phyloP scores from a whole-genome alignment of 2,329 filamentous ascomycete species.

The Trichoderma koningii region DNA sequence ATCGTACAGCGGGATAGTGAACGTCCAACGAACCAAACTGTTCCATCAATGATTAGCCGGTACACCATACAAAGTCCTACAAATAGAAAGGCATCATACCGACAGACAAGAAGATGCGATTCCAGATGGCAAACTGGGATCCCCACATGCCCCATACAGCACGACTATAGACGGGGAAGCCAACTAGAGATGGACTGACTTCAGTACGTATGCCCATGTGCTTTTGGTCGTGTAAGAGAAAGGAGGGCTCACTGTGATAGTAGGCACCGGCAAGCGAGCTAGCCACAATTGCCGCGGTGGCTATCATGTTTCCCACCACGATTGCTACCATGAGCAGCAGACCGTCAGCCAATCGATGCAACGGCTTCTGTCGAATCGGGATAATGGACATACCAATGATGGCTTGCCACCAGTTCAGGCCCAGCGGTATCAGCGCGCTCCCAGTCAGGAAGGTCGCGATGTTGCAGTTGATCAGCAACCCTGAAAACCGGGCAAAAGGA shows the following conservation, averaged over 20 bases:
- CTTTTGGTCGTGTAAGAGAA: too few species aligned
- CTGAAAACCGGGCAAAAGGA: conserved; percentile 31
- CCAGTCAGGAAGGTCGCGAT: conserved; percentile 47
- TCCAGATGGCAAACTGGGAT: conserved; percentile 47
- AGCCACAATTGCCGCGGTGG: conserved; percentile 43
- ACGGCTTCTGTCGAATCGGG: neutral
- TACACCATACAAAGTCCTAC: neutral
- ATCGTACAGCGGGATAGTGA: neutral
- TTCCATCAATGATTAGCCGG: conserved; percentile 14
- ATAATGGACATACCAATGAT: conserved; percentile 40
- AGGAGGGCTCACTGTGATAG: conserved; percentile 42
- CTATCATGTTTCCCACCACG: conserved; percentile 44
- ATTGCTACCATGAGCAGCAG: conserved; percentile 34
- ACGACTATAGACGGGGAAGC: conserved; percentile 45
- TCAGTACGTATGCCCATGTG: neutral
- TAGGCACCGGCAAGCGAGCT: conserved; percentile 48
- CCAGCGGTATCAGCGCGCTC: conserved; percentile 46
- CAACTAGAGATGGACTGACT: conserved; percentile 31
- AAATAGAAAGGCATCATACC: conserved; percentile 34
- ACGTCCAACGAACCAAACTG: conserved; percentile 33
- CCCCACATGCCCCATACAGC: conserved; percentile 47
- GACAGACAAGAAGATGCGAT: conserved; percentile 46
- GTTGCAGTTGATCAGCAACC: conserved; percentile 51
- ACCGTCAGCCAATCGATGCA: neutral
- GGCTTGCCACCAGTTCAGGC: conserved; percentile 48